Evolutionary conservation across 371 early-diverging fungal species (phyloP).

Genomic region (Syncephalis plumigaleata): DNA sequence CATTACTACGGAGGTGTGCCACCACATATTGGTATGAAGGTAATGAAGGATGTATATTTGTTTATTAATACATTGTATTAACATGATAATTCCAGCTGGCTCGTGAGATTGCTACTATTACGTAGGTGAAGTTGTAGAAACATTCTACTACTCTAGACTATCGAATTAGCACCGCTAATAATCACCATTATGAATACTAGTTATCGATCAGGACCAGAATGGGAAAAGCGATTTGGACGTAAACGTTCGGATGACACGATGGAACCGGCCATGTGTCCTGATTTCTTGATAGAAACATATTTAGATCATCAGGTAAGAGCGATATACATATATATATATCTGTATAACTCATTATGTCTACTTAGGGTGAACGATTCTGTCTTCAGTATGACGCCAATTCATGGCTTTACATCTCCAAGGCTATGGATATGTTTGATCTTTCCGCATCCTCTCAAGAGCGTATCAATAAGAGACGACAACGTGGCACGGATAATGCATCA

Average conservation of each 20-base stretch:
- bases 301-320: slow-evolving; percentile 66
- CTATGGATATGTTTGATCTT: slow-evolving; percentile 96
- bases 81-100: slow-evolving; percentile 27
- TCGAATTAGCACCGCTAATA: slow-evolving; percentile 21
- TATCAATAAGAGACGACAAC: slow-evolving; percentile 22
- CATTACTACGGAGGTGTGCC: slow-evolving; percentile 77
- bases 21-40: slow-evolving; percentile 90
- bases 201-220: slow-evolving; percentile 92
- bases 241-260: slow-evolving; percentile 50
- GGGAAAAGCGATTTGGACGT: slow-evolving; percentile 88
- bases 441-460: slow-evolving; percentile 27
- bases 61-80: neutral
- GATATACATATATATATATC: neutral
- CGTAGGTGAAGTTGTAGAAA: slow-evolving; percentile 8
- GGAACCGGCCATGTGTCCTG: slow-evolving; percentile 74
- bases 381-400: slow-evolving; percentile 90
- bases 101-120: slow-evolving; percentile 72
- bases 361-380: slow-evolving; percentile 67
- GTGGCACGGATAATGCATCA: slow-evolving; percentile 10
- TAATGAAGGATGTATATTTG: slow-evolving; percentile 13
- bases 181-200: slow-evolving; percentile 27
- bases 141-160: neutral
- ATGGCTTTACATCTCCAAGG: slow-evolving; percentile 82
- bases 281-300: slow-evolving; percentile 89
- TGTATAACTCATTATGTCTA: neutral